Base-by-base conservation (phyloP, 768 basidiomycete species). In the Boletus reticuloceps region DNA sequence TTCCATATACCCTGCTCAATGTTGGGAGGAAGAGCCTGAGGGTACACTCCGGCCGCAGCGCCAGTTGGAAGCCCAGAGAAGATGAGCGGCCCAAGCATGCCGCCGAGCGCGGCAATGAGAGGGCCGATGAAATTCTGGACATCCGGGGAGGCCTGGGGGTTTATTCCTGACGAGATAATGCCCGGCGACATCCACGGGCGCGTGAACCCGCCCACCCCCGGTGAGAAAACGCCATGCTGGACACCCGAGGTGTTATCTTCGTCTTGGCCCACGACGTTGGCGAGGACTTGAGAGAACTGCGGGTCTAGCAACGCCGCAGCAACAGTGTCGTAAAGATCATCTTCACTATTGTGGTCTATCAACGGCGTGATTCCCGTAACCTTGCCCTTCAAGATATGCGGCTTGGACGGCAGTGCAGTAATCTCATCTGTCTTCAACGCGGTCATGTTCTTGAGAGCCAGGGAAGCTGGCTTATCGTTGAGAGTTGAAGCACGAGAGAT, bases 341-440 rank as follows among this genome's bases (percentile, higher is more conserved):
- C 44, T 19, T 45, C 44, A 8, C 4, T 45, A 7, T 45, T 45
- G 17, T 31, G 44, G 44, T 45, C 44, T 31, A 45, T 12, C 27
- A 31, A 31, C 7, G 44, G 44, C 10, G 44, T n/a, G 10, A 7
- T 31, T 45, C 44, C 44, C n/a, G 44, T 17, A 3, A 45, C 44
- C 29, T 31, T 45, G 44, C 44, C 44, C 11, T 31, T 13, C n/a
- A 31, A 12, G 10, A 19, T 17, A 31, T 31, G 44, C 6, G 27
- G 17, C 3, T 37, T 16, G 36, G 36, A 2, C 36, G 1, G 29
- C 29, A 29, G 8, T 9, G 29, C 7, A 29, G 29, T 29, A 29
- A 29, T 0, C 2, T 29, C 29, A 0, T 9, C 14, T 7, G 14
- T 16, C 0, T 12, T 1, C 7, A 8, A 17, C 14, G 2, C 0